Evolutionary conservation across 2,329 filamentous ascomycete species (phyloP).

Genomic region (Ustulina deusta): DNA sequence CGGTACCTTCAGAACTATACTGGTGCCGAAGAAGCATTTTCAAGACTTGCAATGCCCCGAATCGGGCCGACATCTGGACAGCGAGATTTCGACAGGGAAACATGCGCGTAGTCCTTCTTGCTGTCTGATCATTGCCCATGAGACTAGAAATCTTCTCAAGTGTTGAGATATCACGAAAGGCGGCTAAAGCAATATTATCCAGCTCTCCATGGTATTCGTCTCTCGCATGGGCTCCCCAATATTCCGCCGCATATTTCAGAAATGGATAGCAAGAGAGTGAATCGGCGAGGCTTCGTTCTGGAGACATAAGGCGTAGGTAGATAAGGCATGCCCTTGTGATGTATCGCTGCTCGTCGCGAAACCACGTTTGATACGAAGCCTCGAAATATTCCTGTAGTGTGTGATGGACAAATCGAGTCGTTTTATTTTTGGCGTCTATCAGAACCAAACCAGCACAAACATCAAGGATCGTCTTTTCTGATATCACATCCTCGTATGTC

Average conservation of each 20-base stretch:
- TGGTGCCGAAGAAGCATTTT: not conserved
- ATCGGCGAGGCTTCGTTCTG: not conserved
- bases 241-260: not conserved
- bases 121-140: not conserved
- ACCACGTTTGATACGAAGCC: too few species aligned
- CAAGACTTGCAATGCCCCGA: too few species aligned
- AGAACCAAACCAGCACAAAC: too few species aligned
- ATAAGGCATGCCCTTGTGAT: conserved; percentile 1
- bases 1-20: not conserved
- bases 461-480: too few species aligned
- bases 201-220: not conserved
- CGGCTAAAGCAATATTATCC: not conserved
- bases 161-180: not conserved
- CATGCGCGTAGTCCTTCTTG: not conserved
- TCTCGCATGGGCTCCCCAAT: not conserved
- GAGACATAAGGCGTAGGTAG: not conserved
- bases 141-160: not conserved
- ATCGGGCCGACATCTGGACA: not conserved
- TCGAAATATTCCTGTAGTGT: too few species aligned
- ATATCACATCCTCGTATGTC: too few species aligned
- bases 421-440: too few species aligned
- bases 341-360: too few species aligned
- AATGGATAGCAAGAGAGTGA: not conserved
- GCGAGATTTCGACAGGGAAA: not conserved
- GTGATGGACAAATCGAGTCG: too few species aligned